Conservation (phyloP, 768 basidiomycete genomes). For the Coprinellus aureogranulatus region DNA sequence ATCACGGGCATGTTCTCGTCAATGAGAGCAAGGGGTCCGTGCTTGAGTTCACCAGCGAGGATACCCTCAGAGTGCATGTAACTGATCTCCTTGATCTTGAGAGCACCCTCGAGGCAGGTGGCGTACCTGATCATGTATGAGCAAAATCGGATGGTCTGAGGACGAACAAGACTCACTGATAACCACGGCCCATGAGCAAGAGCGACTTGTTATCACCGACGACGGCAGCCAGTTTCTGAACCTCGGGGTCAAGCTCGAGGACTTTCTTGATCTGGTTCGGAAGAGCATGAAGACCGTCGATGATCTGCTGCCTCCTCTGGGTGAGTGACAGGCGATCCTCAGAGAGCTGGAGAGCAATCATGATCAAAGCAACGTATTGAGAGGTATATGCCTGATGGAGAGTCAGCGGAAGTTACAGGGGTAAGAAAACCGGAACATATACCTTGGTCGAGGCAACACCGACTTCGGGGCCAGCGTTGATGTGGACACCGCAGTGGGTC, state of each 20-base stretch:
- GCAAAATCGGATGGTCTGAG: not conserved
- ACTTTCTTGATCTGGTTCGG: slow-evolving; percentile 87
- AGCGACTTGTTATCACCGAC: slow-evolving; percentile 82
- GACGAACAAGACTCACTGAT: slow-evolving; percentile 62
- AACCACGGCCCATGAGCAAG: slow-evolving; percentile 96
- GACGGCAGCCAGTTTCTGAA: slow-evolving; percentile 82
- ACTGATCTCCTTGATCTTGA: slow-evolving; percentile 99
- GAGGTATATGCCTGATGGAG: slow-evolving; percentile 94
- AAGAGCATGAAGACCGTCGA: slow-evolving; percentile 87
- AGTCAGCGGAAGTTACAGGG: slow-evolving; percentile 11
- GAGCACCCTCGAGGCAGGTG: slow-evolving; percentile 94
- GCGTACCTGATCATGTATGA: slow-evolving; percentile 57
- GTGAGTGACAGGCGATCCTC: slow-evolving; percentile 95
- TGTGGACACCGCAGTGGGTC: slow-evolving; percentile 98
- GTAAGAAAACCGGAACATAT: slow-evolving; percentile 11
- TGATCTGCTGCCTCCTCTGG: slow-evolving; percentile 88
- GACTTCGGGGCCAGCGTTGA: slow-evolving; percentile 98
- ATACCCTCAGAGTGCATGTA: slow-evolving; percentile 91
- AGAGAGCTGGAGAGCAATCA: slow-evolving; percentile 98
- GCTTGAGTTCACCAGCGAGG: slow-evolving; percentile 97
- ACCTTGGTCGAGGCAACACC: slow-evolving; percentile 99
- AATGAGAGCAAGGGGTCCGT: slow-evolving; percentile 94
- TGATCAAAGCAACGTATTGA: slow-evolving; percentile 95
- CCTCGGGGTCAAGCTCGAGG: slow-evolving; percentile 68
- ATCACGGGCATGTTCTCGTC: slow-evolving; percentile 99